A percentile compares a stretch with the other conserved stretches of the same genome.
Conservation (phyloP, 352 stramenopile genomes). For the Phytophthora multivora region DNA sequence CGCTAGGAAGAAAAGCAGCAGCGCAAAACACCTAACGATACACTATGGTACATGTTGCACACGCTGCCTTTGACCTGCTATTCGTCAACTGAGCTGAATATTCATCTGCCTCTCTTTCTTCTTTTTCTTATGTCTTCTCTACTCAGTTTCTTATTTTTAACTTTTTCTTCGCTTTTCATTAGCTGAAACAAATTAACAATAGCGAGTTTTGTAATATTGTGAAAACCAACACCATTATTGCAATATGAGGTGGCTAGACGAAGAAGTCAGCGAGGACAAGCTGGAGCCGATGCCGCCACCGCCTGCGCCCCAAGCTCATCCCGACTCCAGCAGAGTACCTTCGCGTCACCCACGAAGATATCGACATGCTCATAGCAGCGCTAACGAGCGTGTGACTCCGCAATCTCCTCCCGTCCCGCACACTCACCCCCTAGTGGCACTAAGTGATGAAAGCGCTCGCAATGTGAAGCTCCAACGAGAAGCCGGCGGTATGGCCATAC, state of each 20-base stretch:
- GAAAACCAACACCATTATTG: too few species aligned
- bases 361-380: neutral
- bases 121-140: neutral
- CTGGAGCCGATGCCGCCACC: constrained; percentile 61
- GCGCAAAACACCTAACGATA: constrained; percentile 18
- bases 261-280: constrained; percentile 37
- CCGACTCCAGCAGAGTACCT: constrained; percentile 13
- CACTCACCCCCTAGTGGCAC: constrained; percentile 49
- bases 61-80: neutral
- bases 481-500: constrained; percentile 18
- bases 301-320: constrained; percentile 43
- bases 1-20: constrained; percentile 28
- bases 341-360: neutral
- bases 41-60: constrained; percentile 8
- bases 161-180: neutral
- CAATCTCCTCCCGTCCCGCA: constrained; percentile 55
- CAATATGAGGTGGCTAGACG: constrained; percentile 18
- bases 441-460: constrained; percentile 31
- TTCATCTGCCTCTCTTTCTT: too few species aligned
- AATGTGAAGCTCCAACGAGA: constrained; percentile 30
- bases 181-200: too few species aligned
- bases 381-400: constrained; percentile 32
- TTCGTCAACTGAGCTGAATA: too few species aligned
- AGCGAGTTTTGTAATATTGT: too few species aligned
- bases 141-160: neutral